These are phyloP conservation scores for Fistulina hepatica DNA, from an alignment of 1,284 basidiomycete genomes.

Conservation along the genomic window DNA sequence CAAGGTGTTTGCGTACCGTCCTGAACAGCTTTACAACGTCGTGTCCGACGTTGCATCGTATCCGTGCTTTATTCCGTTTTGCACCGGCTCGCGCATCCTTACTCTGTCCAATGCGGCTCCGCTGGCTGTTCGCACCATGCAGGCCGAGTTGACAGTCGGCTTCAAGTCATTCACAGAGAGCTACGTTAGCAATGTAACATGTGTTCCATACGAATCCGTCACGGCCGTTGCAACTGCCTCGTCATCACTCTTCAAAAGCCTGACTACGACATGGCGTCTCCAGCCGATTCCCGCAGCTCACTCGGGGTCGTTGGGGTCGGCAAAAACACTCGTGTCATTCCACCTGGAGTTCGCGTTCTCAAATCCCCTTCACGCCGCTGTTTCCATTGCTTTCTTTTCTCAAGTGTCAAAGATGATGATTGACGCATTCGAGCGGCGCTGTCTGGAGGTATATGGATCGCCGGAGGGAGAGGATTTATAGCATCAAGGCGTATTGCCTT, in stretches of 20 bases:
- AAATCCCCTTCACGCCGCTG: slow-evolving; percentile 75
- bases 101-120: slow-evolving; percentile 17
- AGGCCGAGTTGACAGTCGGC: slow-evolving; percentile 83
- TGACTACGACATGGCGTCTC: slow-evolving; percentile 78
- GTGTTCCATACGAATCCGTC: slow-evolving; percentile 66
- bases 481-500: too few species aligned
- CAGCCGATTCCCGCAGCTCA: slow-evolving; percentile 40
- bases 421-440: slow-evolving; percentile 82
- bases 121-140: slow-evolving; percentile 38
- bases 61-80: slow-evolving; percentile 83
- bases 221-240: slow-evolving; percentile 72
- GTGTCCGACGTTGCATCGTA: slow-evolving; percentile 87
- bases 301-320: slow-evolving; percentile 25
- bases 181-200: slow-evolving; percentile 80
- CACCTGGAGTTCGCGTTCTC: slow-evolving; percentile 82
- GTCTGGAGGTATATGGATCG: slow-evolving; percentile 56
- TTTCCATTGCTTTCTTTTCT: slow-evolving; percentile 77
- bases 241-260: slow-evolving; percentile 77
- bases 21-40: slow-evolving; percentile 76
- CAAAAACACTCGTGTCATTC: slow-evolving; percentile 64
- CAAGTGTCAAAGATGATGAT: slow-evolving; percentile 86
- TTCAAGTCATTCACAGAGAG: slow-evolving; percentile 83
- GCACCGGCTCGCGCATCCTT: slow-evolving; percentile 67
- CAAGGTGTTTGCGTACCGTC: too few species aligned
- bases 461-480: too few species aligned